These are phyloP conservation scores for Calocybe indica DNA, from an alignment of 768 basidiomycete species.

Conservation along the genomic window DNA sequence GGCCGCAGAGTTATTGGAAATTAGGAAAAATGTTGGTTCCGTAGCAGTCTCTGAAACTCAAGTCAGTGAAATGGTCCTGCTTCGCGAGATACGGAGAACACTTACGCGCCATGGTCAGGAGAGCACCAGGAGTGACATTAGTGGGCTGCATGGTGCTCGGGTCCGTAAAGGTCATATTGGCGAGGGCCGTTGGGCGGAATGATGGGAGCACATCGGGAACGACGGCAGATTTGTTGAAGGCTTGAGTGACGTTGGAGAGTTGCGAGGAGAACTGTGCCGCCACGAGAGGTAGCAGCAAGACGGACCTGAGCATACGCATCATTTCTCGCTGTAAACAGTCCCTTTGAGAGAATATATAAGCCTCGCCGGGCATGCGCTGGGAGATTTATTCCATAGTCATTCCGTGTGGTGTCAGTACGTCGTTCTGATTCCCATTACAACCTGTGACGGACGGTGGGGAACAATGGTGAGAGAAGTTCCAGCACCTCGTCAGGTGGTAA, in stretches of 20 bases:
- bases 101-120: conserved; percentile 31
- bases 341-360: no score
- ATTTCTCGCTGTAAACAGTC: not conserved
- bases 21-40: conserved; percentile 25
- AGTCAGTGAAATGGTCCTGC: not conserved
- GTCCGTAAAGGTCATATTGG: conserved; percentile 33
- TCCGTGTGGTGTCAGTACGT: no score
- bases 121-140: conserved; percentile 28
- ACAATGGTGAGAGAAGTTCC: no score
- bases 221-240: conserved; percentile 31
- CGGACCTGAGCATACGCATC: not conserved
- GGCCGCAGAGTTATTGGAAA: conserved; percentile 16
- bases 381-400: no score
- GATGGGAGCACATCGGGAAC: conserved; percentile 33
- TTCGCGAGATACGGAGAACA: not conserved
- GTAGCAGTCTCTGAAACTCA: conserved; percentile 23
- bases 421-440: no score
- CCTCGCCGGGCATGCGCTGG: no score
- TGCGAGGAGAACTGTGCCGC: conserved; percentile 10
- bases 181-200: conserved; percentile 29
- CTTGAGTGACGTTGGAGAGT: conserved; percentile 15
- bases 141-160: conserved; percentile 18
- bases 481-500: no score
- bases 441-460: no score
- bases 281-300: conserved; percentile 8